Evolutionary conservation across 495 filamentous ascomycete genomes (phyloP).

Genomic region (Lasiosphaeriaceae sp.): DNA sequence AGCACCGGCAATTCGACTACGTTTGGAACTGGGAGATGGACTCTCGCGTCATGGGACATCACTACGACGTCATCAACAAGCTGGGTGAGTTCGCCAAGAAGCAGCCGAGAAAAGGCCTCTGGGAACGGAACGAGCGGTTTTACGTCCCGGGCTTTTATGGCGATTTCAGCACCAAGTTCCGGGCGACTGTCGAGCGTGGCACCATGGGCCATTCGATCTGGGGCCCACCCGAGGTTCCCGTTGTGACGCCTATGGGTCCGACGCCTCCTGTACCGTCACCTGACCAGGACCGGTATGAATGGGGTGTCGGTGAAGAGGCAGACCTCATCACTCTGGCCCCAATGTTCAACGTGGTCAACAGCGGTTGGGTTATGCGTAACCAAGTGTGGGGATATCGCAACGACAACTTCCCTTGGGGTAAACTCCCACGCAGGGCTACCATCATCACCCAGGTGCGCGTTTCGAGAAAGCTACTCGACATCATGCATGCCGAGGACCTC

Average conservation of each 20-base stretch:
- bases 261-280: slow-evolving; percentile 50
- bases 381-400: slow-evolving; percentile 59
- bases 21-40: slow-evolving; percentile 79
- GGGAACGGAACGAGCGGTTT: slow-evolving; percentile 71
- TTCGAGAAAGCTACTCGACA: slow-evolving; percentile 57
- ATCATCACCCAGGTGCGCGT: slow-evolving; percentile 65
- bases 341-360: slow-evolving; percentile 63
- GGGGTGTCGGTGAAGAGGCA: slow-evolving; percentile 74
- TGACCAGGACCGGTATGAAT: slow-evolving; percentile 59
- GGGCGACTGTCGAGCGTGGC: slow-evolving; percentile 42
- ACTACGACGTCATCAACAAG: slow-evolving; percentile 65
- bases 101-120: slow-evolving; percentile 64
- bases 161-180: slow-evolving; percentile 50
- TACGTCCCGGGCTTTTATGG: slow-evolving; percentile 66
- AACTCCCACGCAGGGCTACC: slow-evolving; percentile 60
- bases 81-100: slow-evolving; percentile 53
- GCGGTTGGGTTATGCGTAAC: slow-evolving; percentile 59
- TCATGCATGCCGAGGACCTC: slow-evolving; percentile 60
- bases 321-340: slow-evolving; percentile 70
- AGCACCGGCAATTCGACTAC: slow-evolving; percentile 67
- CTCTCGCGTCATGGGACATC: slow-evolving; percentile 64
- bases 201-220: slow-evolving; percentile 52
- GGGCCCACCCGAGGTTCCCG: slow-evolving; percentile 53
- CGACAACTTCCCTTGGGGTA: slow-evolving; percentile 37
- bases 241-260: slow-evolving; percentile 58